Percentiles rank a stretch among this genome's conserved stretches.
phyloP scores from a whole-genome alignment of 2,329 filamentous ascomycete genomes.

The Penicillium sp. region DNA sequence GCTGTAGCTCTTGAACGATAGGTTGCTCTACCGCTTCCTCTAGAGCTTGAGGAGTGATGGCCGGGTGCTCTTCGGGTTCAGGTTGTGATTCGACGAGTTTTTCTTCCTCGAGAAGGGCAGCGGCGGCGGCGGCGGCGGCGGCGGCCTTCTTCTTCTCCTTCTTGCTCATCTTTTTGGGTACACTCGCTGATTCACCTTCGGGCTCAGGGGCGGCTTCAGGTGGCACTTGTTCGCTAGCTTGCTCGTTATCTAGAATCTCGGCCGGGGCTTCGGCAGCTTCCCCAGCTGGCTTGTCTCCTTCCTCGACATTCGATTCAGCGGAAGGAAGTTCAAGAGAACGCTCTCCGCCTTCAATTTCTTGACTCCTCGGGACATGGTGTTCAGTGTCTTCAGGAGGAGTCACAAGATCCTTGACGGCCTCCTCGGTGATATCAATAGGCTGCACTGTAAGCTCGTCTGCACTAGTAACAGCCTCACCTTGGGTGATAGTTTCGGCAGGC shows the following conservation, averaged over 20 bases:
- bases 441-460: not conserved
- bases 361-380: not conserved
- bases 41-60: not conserved
- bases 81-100: conserved; percentile 2
- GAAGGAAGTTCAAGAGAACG: not conserved
- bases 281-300: conserved; percentile 1
- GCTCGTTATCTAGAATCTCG: not conserved
- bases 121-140: conserved; percentile 11
- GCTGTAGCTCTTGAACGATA: not conserved
- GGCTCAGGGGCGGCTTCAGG: conserved; percentile 4
- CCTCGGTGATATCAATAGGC: not conserved
- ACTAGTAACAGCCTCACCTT: not conserved
- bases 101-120: conserved; percentile 8
- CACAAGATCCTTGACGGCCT: not conserved
- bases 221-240: not conserved
- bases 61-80: not conserved
- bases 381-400: not conserved
- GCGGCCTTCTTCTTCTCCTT: conserved; percentile 23
- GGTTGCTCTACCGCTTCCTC: not conserved
- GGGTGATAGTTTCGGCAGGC: not conserved
- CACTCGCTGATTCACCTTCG: conserved; percentile 1
- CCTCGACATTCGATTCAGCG: not conserved
- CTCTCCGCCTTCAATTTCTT: not conserved
- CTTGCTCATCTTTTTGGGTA: conserved; percentile 29
- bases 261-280: not conserved